These are phyloP conservation scores for Colletotrichum musicola DNA, from an alignment of 2,329 filamentous ascomycete genomes.

Conservation along the genomic window DNA sequence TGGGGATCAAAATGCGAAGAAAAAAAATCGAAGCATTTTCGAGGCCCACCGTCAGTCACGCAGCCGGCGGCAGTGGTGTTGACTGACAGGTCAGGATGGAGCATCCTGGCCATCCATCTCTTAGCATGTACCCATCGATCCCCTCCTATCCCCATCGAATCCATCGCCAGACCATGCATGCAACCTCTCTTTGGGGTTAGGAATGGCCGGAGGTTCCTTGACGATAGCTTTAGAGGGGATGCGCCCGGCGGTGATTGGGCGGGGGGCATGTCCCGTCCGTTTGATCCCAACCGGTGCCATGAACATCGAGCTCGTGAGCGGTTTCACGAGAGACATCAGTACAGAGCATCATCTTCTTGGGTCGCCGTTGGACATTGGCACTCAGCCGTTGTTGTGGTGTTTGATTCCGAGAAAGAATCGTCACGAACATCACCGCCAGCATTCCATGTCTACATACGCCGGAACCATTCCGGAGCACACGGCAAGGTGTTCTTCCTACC, in stretches of 20 bases:
- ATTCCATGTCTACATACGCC: background rate
- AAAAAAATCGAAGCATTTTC: slow-evolving; percentile 10
- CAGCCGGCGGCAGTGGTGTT: slow-evolving; percentile 19
- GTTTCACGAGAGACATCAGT: too few species aligned
- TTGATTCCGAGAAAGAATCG: background rate
- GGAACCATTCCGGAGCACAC: too few species aligned
- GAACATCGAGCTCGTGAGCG: too few species aligned
- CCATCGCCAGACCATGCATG: slow-evolving; percentile 2
- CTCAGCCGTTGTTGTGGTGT: too few species aligned
- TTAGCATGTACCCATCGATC: background rate
- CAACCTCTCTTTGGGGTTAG: slow-evolving; percentile 10
- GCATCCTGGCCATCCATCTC: background rate
- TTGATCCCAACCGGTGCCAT: too few species aligned
- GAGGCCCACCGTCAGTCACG: slow-evolving; percentile 10
- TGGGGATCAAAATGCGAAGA: slow-evolving; percentile 2
- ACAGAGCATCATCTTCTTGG: too few species aligned
- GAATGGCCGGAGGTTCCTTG: background rate
- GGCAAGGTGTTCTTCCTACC: background rate
- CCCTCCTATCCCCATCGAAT: slow-evolving; percentile 12
- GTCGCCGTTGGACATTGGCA: too few species aligned
- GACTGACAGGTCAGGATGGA: slow-evolving; percentile 14
- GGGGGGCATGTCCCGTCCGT: too few species aligned
- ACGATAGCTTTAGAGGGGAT: background rate
- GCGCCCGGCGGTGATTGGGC: slow-evolving; percentile 6
- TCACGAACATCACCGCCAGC: background rate